These are phyloP conservation scores for Laguncularia racemosa DNA, from an alignment of 345 rosid genomes.

Conservation along the genomic window DNA sequence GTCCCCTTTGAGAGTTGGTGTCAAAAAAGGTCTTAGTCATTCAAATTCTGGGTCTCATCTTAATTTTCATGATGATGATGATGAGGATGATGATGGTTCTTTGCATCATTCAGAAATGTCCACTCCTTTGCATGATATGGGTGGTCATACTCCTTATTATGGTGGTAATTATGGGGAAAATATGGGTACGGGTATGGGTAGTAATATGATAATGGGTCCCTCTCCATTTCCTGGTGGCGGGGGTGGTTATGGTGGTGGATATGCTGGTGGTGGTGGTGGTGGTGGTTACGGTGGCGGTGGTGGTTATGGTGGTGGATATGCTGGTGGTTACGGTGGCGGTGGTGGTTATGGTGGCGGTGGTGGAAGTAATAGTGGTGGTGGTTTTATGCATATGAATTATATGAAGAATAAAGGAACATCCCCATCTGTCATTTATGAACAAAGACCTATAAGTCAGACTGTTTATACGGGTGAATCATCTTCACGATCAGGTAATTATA, in stretches of 20 bases:
- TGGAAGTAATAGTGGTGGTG: slow-evolving; percentile 8
- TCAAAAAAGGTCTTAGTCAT: slow-evolving; percentile 15
- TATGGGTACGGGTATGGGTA: too few species aligned
- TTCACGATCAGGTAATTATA: slow-evolving; percentile 32
- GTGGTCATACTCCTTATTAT: too few species aligned
- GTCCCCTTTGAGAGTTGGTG: too few species aligned
- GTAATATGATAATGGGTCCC: too few species aligned
- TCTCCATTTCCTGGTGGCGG: too few species aligned
- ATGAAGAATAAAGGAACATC: slow-evolving; percentile 60
- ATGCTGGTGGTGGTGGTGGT: too few species aligned
- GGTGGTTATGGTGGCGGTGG: too few species aligned
- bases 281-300: too few species aligned
- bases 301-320: too few species aligned
- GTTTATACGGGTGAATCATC: slow-evolving; percentile 63
- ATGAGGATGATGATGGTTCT: slow-evolving; percentile 16
- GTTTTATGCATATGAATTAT: slow-evolving; percentile 63
- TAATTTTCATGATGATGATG: slow-evolving; percentile 43
- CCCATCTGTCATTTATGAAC: slow-evolving; percentile 55
- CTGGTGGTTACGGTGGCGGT: too few species aligned
- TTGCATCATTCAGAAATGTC: slow-evolving; percentile 28
- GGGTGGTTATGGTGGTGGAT: too few species aligned
- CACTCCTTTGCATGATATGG: slow-evolving; percentile 38
- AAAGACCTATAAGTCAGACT: slow-evolving; percentile 45
- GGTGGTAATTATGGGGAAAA: too few species aligned
- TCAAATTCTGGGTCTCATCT: slow-evolving; percentile 68